A percentile compares a stretch with the other conserved stretches of the same genome.
Conservation (phyloP, 371 early-diverging fungal genomes). For the Haplosporangium sp. region DNA sequence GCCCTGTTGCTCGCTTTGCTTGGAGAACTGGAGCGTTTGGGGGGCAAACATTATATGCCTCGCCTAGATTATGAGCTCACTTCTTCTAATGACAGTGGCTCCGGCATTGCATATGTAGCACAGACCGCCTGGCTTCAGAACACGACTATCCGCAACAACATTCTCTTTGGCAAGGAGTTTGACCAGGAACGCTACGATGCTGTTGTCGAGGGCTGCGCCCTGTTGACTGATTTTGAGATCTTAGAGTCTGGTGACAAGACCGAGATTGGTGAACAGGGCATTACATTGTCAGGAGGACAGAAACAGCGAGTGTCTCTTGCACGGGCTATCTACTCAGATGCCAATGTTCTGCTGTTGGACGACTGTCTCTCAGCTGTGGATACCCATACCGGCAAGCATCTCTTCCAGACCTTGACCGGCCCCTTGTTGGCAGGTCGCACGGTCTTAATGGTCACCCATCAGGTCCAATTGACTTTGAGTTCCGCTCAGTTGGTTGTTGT, state of each 20-base stretch:
- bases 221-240: slow-evolving; percentile 79
- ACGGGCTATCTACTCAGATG: slow-evolving; percentile 82
- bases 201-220: slow-evolving; percentile 71
- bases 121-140: slow-evolving; percentile 93
- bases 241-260: slow-evolving; percentile 90
- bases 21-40: slow-evolving; percentile 63
- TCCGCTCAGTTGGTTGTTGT: slow-evolving; percentile 73
- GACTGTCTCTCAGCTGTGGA: slow-evolving; percentile 89
- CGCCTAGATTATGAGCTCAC: slow-evolving; percentile 50
- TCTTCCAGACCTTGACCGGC: slow-evolving; percentile 75
- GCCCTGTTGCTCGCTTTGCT: slow-evolving; percentile 76
- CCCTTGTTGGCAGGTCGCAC: slow-evolving; percentile 81
- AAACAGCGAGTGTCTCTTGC: slow-evolving; percentile 86
- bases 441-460: slow-evolving; percentile 89
- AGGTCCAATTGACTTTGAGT: slow-evolving; percentile 79
- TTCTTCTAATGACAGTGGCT: slow-evolving; percentile 36
- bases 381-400: slow-evolving; percentile 88
- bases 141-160: slow-evolving; percentile 85
- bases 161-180: slow-evolving; percentile 82
- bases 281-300: slow-evolving; percentile 83
- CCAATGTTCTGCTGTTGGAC: slow-evolving; percentile 80
- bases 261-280: slow-evolving; percentile 91
- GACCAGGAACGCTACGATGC: slow-evolving; percentile 73
- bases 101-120: slow-evolving; percentile 79
- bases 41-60: slow-evolving; percentile 62